phyloP scores from a whole-genome alignment of 345 rosid genomes.

The Cardamine occulta region DNA sequence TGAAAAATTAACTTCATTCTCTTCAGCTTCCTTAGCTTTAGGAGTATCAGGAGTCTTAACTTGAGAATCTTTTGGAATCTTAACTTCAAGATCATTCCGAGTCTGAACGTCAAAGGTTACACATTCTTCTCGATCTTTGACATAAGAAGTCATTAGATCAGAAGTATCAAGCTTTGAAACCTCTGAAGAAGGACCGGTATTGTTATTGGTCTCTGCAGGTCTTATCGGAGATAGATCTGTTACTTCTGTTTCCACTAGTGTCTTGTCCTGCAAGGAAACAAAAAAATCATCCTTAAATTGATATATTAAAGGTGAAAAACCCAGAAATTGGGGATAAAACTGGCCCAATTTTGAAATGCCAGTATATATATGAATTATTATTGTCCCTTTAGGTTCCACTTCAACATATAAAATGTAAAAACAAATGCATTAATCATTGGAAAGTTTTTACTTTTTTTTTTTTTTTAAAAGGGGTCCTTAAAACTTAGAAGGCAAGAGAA shows the following conservation, averaged over 20 bases:
- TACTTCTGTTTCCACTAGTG: conserved; percentile 8
- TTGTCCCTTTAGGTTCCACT: not conserved
- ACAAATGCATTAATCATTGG: not conserved
- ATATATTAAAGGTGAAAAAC: not conserved
- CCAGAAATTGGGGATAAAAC: not conserved
- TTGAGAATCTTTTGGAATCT: conserved; percentile 23
- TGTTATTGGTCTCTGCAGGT: not conserved
- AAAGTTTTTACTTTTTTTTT: not conserved
- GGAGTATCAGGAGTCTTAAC: conserved; percentile 41
- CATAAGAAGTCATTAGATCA: not conserved
- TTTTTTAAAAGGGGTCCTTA: not conserved
- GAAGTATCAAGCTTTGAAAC: conserved; percentile 28
- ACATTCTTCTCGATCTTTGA: conserved; percentile 30
- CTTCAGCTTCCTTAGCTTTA: conserved; percentile 19
- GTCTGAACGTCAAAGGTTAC: conserved; percentile 20
- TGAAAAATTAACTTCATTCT: conserved; percentile 7
- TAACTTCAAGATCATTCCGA: conserved; percentile 32
- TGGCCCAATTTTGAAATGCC: not conserved
- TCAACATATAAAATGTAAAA: not conserved
- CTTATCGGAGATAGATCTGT: conserved; percentile 3
- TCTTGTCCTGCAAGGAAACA: conserved; percentile 13
- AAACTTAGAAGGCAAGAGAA: conserved; percentile 25
- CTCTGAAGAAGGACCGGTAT: conserved; percentile 22
- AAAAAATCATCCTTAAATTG: not conserved
- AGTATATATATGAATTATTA: not conserved